Evolutionary conservation across 306 rosid species (phyloP).

Genomic region (Medicago arabica): DNA sequence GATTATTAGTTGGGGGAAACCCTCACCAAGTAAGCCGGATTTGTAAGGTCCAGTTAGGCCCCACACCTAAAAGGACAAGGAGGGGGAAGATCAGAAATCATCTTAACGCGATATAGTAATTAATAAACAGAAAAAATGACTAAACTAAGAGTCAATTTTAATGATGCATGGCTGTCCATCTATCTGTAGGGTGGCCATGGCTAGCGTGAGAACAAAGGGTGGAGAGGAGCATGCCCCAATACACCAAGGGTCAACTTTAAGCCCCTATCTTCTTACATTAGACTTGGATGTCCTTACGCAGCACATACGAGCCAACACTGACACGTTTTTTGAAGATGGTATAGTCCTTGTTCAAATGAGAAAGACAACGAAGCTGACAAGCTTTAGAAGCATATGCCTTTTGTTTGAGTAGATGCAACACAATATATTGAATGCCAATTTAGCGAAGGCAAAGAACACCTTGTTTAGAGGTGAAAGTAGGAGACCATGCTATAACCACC

Average conservation of each 20-base stretch:
- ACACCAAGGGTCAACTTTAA: not conserved
- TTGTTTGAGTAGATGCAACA: not conserved
- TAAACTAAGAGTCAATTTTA: not conserved
- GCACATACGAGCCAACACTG: not conserved
- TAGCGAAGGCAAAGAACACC: not conserved
- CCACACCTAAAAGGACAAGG: not conserved
- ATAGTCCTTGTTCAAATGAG: not conserved
- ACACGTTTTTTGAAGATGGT: no score
- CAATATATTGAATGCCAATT: not conserved
- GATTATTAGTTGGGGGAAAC: not conserved
- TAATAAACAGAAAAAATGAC: not conserved
- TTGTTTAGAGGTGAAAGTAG: conserved; percentile 9
- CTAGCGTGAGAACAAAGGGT: no score
- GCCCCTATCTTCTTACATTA: not conserved
- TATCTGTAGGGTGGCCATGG: no score
- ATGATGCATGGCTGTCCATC: not conserved
- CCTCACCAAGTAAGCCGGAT: not conserved
- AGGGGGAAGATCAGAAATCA: not conserved
- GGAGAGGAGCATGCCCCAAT: not conserved
- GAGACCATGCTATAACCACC: not conserved
- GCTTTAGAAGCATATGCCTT: not conserved
- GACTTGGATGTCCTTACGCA: not conserved
- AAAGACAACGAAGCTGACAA: not conserved
- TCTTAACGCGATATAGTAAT: not conserved
- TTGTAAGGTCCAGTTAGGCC: not conserved